A percentile compares a stretch with the other conserved stretches of the same genome.
Evolutionary conservation across 2,329 filamentous ascomycete species (phyloP).

Genomic region (Paraphoma sp.): DNA sequence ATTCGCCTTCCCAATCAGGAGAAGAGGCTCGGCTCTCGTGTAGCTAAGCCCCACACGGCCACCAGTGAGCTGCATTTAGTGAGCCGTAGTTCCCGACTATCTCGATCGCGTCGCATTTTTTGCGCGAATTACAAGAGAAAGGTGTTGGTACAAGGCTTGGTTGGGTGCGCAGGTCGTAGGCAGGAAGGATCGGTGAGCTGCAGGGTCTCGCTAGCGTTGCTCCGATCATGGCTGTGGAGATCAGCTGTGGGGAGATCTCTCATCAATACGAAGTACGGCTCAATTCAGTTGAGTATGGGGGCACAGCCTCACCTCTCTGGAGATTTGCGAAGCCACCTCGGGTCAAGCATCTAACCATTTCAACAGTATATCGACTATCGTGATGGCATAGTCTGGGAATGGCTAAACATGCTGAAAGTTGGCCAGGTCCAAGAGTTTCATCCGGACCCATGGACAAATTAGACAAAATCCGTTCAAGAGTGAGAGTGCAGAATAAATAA

Average conservation of each 20-base stretch:
- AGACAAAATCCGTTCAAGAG: neutral
- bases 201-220: neutral
- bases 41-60: neutral
- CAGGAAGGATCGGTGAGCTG: neutral
- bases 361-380: too few species aligned
- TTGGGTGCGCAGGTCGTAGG: neutral
- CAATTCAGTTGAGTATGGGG: too few species aligned
- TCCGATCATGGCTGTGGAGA: neutral
- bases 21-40: neutral
- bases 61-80: neutral
- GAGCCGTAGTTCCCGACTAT: neutral
- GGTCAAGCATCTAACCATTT: too few species aligned
- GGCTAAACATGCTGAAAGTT: too few species aligned
- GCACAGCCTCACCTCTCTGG: too few species aligned
- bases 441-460: too few species aligned
- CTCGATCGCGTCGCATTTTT: neutral
- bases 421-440: too few species aligned
- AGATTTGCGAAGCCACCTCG: too few species aligned
- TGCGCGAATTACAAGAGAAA: neutral
- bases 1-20: neutral
- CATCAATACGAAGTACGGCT: too few species aligned
- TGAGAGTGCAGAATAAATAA: neutral
- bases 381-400: too few species aligned
- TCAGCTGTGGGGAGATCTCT: neutral
- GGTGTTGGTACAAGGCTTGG: neutral